Base-by-base conservation (phyloP, 2,329 filamentous ascomycete genomes). In the Trichoderma guizhouense region DNA sequence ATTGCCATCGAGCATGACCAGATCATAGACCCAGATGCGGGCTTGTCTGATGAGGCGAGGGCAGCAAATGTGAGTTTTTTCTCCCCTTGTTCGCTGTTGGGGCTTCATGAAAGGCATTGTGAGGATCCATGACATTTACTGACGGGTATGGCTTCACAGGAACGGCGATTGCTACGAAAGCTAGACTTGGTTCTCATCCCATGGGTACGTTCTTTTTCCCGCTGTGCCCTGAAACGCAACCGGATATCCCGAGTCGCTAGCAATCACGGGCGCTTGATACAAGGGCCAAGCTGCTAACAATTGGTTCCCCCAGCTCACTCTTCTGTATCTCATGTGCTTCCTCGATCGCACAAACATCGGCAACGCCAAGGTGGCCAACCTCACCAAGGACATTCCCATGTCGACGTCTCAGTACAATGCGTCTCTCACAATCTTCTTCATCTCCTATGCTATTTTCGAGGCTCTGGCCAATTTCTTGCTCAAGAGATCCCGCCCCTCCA, bases 391-490 rank as follows among this genome's bases (percentile, higher is more conserved):
- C 12, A 89, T 92, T 71, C 82, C 96, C 18, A 75, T 86, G 85
- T 86, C 86, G 0, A 85, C 87, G 3, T 81, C 84, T 7, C 85
- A 92, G 77, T 97, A 94, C 83, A 95, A 95, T 79, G 85, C 88
- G 26, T 88, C 90, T 0, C 85, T 97, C 8, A 93, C 92, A 39
- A 91, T 97, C 76, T 97, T 97, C 83, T 97, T 97, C 83, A 86
- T 97, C 64, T 94, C 92, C 0, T 97, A 97, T 79, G 87, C 92
- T 2, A 81, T 94, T 39, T 94, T 93, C 74, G 93, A 96, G 79
- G 89, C 90, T 0, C 76, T 94, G 57, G 94, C 93, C 72, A 97
- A 97, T 79, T 84, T 95, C 61, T 81, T 97, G 28, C 89, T 97
- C 72, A 97, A 97, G 82, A 87, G 86, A 21, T 83, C 93, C 73